Evolutionary conservation across 345 rosid species (phyloP), one percentile per base, ranked within the genome.

Genomic region (Corymbia maculata): DNA sequence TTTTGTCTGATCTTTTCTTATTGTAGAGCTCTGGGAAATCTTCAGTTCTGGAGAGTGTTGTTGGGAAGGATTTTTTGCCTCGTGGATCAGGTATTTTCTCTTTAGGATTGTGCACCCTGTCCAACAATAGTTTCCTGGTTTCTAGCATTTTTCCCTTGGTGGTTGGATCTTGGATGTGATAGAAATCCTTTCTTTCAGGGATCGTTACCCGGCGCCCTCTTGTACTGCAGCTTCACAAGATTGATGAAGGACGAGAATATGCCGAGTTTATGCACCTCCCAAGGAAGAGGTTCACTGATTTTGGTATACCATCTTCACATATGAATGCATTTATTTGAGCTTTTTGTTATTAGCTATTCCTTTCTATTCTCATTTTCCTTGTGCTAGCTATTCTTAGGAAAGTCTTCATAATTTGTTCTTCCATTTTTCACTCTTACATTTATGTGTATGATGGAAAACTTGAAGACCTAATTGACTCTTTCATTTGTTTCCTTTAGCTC

Each of bases 181-280:
- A 80, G 82, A 49, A 51, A 88, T 64, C 87, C 88, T n/a, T 92
- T 89, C 53, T 28, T 93, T 92, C 92, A 97, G 99, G 99, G 88
- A 97, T 96, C 92, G 99, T 97, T 92, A 97, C 99, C 57, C 95
- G 99, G 87, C 94, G 98, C 90, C 99, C 99, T 92, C 97, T 96
- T 84, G 99, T 97, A 75, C 91, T 97, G 93, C 99, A 96, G 95
- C 99, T 96, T 90, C 99, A 97, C 87, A 94, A 92, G 92, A 94
- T 96, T 88, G 98, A 94, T 44, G 99, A 95, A 89, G 99, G 98
- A 89, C 95, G 90, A 94, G 99, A 97, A 88, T 96, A 96, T 91
- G 99, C 95, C 42, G 99, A 97, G 92, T 97, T 97, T 90, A 95
- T 97, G 99, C 99, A 97, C 91, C 96, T 95, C 85, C 98, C 98